These are phyloP conservation scores for Acacia confusa DNA, from an alignment of 306 rosid species.

Conservation along the genomic window DNA sequence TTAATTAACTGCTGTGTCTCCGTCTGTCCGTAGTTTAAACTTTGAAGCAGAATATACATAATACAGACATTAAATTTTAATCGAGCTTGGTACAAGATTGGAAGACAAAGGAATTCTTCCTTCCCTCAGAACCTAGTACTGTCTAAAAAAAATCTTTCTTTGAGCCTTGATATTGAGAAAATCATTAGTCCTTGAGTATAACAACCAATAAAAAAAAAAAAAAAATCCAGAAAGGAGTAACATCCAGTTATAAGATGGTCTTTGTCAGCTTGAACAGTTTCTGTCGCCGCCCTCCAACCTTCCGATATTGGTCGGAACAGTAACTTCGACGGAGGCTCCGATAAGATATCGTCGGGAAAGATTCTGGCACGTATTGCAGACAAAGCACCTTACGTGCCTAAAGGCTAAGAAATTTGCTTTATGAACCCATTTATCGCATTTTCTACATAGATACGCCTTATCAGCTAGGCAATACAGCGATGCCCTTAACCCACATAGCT, in stretches of 20 bases:
- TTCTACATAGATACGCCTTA: constrained; percentile 67
- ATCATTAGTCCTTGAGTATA: not conserved
- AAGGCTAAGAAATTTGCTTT: constrained; percentile 76
- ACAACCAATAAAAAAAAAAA: not conserved
- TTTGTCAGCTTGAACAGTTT: constrained; percentile 31
- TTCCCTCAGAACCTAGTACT: not conserved
- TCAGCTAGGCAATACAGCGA: constrained; percentile 76
- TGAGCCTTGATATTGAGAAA: not conserved
- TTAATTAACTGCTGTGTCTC: not conserved
- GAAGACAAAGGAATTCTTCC: not conserved
- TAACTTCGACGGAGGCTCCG: constrained; percentile 47
- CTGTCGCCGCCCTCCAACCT: constrained; percentile 25
- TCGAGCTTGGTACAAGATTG: not conserved
- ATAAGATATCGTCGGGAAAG: constrained; percentile 57
- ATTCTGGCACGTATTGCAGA: constrained; percentile 68
- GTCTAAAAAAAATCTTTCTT: not conserved
- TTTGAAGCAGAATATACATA: not conserved
- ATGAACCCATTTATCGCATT: constrained; percentile 77
- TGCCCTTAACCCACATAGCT: constrained; percentile 61
- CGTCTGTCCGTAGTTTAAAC: not conserved
- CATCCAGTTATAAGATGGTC: not conserved
- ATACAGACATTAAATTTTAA: not conserved
- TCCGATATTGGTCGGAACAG: constrained; percentile 37
- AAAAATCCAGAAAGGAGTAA: not conserved
- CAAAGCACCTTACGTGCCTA: constrained; percentile 68